Percentiles rank a stretch among this genome's conserved stretches.
These are phyloP conservation scores for Zelopaecilomyces penicillatus DNA, from an alignment of 2,329 filamentous ascomycete species.

Conservation along the genomic window DNA sequence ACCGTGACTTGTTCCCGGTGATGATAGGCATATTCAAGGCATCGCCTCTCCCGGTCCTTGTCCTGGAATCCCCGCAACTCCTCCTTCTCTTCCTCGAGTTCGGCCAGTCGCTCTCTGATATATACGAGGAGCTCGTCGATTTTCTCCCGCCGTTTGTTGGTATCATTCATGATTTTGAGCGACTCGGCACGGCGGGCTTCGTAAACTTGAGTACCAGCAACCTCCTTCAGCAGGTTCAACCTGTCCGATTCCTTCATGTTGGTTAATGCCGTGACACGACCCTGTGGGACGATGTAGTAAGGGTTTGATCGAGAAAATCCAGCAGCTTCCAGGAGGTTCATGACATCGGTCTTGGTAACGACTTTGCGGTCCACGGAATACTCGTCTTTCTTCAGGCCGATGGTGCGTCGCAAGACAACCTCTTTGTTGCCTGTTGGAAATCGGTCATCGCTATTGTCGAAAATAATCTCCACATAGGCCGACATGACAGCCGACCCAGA, in stretches of 20 bases:
- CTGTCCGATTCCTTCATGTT: conserved; percentile 98
- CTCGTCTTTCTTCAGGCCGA: conserved; percentile 96
- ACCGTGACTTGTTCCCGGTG: conserved; percentile 80
- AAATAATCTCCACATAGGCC: conserved; percentile 98
- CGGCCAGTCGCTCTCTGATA: conserved; percentile 79
- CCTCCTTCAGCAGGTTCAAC: conserved; percentile 85
- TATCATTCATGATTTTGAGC: conserved; percentile 93
- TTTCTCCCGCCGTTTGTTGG: conserved; percentile 86
- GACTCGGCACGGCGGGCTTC: conserved; percentile 86
- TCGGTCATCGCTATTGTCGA: conserved; percentile 93
- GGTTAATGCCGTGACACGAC: conserved; percentile 87
- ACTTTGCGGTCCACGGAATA: conserved; percentile 97
- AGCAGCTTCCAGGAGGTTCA: conserved; percentile 90
- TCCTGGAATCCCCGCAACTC: conserved; percentile 91
- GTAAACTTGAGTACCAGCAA: conserved; percentile 97
- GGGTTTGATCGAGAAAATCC: conserved; percentile 96
- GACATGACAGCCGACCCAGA: conserved; percentile 97
- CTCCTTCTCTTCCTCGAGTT: conserved; percentile 95
- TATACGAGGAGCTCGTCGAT: conserved; percentile 89
- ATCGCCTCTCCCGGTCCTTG: conserved; percentile 84
- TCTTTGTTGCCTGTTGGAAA: conserved; percentile 91
- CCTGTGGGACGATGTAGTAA: conserved; percentile 98
- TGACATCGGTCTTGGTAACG: conserved; percentile 86
- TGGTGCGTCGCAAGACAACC: conserved; percentile 83
- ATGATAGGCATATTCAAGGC: conserved; percentile 90